Base-by-base conservation (phyloP, 2,329 filamentous ascomycete genomes). In the Botrytis squamosa region DNA sequence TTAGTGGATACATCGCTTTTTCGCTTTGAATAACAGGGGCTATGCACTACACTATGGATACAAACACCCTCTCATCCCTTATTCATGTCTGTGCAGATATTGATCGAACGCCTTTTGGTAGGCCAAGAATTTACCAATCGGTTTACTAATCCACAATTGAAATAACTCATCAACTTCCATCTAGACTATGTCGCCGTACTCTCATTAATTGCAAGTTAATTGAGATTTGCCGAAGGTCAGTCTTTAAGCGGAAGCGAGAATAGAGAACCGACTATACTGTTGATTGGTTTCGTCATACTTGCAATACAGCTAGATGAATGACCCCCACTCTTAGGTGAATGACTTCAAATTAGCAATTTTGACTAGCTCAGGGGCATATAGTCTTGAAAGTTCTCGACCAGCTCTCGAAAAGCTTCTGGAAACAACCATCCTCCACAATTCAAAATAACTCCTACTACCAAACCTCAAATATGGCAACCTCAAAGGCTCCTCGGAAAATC, bases 401-500 rank as follows among this genome's bases (percentile, higher is more conserved):
- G 49, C 12, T 33, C 5, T 12, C 36, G 9, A 22, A n/a, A 18
- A 18, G 20, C 9, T 68, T 57, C 10, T 57, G 5, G 7, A 29
- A 33, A 42, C 1, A 18, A 55, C 22, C 25, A 44, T 44, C 20
- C 12, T 69, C n/a, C 16, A 42, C 25, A 18, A 29, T 3, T 16
- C 4, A 42, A 29, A 29, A 57, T 9, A 29, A 33, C 38, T 9
- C 36, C 10, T 22, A 22, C n/a, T 33, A 33, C 20, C n/a, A 16
- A 42, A 42, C 20, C 40, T 33, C 38, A 18, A 57, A 33, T 18
- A 69, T 69, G 66, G 1, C 38, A 42, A 42, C 46, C 49, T 22
- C 49, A 6, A 44, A 12, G 1, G 9, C n/a, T 16, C 49, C 73
- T 38, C 75, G 36, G 29, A 73, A 70, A 65, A 80, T 85, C 14